Conservation (phyloP, 1,284 basidiomycete genomes). For the Pseudozyma pruni region DNA sequence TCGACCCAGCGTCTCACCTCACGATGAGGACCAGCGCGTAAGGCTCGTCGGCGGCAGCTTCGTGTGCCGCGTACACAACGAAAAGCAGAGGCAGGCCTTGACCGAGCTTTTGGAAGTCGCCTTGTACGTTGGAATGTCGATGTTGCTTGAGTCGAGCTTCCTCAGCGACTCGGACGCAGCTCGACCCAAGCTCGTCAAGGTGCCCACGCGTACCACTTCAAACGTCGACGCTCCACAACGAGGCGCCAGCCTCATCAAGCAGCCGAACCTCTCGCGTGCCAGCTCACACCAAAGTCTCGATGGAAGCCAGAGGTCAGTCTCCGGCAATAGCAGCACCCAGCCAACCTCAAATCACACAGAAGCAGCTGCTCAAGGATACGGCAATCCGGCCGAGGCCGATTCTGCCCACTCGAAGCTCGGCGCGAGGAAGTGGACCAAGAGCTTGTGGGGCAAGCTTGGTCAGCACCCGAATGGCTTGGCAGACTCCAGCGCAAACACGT, state of each 20-base stretch:
- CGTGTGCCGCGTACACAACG: slow-evolving; percentile 29
- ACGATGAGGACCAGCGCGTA: slow-evolving; percentile 33
- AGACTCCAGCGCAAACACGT: not conserved
- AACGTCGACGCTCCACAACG: slow-evolving; percentile 27
- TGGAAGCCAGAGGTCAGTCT: slow-evolving; percentile 12
- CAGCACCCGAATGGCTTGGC: slow-evolving; percentile 18
- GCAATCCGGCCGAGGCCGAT: slow-evolving; percentile 6
- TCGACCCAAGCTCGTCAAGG: slow-evolving; percentile 36
- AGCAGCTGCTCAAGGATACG: not conserved
- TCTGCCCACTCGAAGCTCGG: slow-evolving; percentile 8
- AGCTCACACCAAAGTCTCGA: slow-evolving; percentile 26
- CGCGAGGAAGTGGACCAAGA: slow-evolving; percentile 41
- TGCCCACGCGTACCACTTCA: slow-evolving; percentile 35
- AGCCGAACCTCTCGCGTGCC: slow-evolving; percentile 12
- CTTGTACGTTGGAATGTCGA: slow-evolving; percentile 54
- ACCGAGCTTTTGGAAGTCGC: slow-evolving; percentile 36
- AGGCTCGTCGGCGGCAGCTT: slow-evolving; percentile 57
- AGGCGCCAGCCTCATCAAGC: slow-evolving; percentile 28
- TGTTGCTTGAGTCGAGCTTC: slow-evolving; percentile 59
- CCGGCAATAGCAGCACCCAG: slow-evolving; percentile 11
- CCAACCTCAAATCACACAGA: slow-evolving; percentile 1
- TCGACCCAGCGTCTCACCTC: slow-evolving; percentile 21
- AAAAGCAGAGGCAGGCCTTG: slow-evolving; percentile 29
- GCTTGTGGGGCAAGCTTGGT: slow-evolving; percentile 48
- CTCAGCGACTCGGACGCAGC: slow-evolving; percentile 51